Evolutionary conservation across 345 rosid genomes (phyloP), one percentile per base, ranked within the genome.

Genomic region (Salix dunnii): DNA sequence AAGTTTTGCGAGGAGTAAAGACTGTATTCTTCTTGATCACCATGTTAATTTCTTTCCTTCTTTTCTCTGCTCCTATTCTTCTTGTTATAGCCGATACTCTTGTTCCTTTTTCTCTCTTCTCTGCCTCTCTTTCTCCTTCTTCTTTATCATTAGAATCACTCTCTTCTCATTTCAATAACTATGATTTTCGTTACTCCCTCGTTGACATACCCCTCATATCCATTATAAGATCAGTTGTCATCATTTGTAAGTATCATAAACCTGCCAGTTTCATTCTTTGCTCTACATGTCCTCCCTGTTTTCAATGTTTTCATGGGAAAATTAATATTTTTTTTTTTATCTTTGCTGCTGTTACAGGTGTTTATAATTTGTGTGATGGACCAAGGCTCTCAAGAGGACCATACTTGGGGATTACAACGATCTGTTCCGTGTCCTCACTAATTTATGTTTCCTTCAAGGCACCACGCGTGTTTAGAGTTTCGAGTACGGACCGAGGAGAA

Each of bases 311-410:
- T 13, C 16, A 8, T 16, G 63, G 25, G 16, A 31, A 30, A 5
- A 21, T 23, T 6, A 53, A 11, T 68, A 10, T 62, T 48, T 13
- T n/a, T 31, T 38, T 13, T 60, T 16, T 31, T 31, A 1, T 51
- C 33, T 33, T 48, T 58, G 1, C 8, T 55, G 36, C 13, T 68
- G 20, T 36, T 23, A 12, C 69, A 96, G 98, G 96, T 78, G 96
- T 96, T 65, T 96, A 96, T 51, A 86, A 96, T 28, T 73, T 96
- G 3, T 96, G 97, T 60, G 96, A 93, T 33, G 97, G 96, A n/a
- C 99, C 96, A 3, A 86, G 85, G 49, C 76, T 89, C 5, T 91
- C 96, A 1, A 78, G 89, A 63, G 98, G 98, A 27, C 98, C 98
- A 6, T 96, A 96, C 76, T 48, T 96, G 73, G 90, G 86, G 36